Evolutionary conservation across 306 rosid genomes (phyloP).

Genomic region (Vigna trinervia): DNA sequence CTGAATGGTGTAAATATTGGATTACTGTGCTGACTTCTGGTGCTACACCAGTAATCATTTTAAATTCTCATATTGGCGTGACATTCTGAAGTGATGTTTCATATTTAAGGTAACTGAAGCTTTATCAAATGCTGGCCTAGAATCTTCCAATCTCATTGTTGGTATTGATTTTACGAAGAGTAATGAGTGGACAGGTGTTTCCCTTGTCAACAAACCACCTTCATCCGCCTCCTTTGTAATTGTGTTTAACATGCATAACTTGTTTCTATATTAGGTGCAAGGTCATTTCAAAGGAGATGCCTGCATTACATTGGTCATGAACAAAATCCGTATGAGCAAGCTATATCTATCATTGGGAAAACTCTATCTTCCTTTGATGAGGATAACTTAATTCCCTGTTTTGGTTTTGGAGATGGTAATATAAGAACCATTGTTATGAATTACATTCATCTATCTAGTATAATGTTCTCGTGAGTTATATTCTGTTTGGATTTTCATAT

Average conservation of each 20-base stretch:
- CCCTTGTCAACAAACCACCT: slow-evolving; percentile 30
- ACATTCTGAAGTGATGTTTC: slow-evolving; percentile 33
- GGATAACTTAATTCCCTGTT: slow-evolving; percentile 93
- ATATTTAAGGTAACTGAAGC: slow-evolving; percentile 84
- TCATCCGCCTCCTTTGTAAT: slow-evolving; percentile 16
- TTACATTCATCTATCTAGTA: slow-evolving; percentile 15
- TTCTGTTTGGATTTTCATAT: slow-evolving; percentile 40
- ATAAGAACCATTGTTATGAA: slow-evolving; percentile 4
- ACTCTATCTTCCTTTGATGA: slow-evolving; percentile 88
- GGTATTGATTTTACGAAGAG: slow-evolving; percentile 99
- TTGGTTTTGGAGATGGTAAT: slow-evolving; percentile 97
- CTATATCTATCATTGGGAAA: slow-evolving; percentile 90
- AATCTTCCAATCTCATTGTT: slow-evolving; percentile 93
- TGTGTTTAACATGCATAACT: slow-evolving; percentile 42
- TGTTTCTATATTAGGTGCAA: slow-evolving; percentile 58
- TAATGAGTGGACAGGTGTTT: slow-evolving; percentile 98
- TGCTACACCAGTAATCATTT: neutral
- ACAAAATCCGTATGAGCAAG: slow-evolving; percentile 95
- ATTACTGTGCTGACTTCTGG: slow-evolving; percentile 21
- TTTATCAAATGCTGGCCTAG: slow-evolving; percentile 79
- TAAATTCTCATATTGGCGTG: slow-evolving; percentile 16
- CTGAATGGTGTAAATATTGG: slow-evolving; percentile 25
- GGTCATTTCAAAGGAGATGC: slow-evolving; percentile 87
- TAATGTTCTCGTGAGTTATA: slow-evolving; percentile 20
- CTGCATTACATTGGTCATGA: slow-evolving; percentile 86